Evolutionary conservation across 768 basidiomycete species (phyloP).

Genomic region (Cyclocybe aegerita): DNA sequence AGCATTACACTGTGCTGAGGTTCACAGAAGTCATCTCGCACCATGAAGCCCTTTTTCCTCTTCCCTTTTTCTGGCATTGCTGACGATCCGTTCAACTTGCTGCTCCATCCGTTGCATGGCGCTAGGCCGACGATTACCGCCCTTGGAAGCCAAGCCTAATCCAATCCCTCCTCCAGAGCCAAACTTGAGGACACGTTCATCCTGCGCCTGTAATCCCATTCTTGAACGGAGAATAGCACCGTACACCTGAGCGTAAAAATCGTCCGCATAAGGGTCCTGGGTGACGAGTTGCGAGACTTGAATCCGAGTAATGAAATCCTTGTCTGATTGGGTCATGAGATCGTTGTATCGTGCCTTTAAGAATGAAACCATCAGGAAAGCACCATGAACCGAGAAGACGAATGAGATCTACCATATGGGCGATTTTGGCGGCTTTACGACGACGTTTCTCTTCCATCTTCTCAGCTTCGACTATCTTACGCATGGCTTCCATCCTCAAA

Average conservation of each 20-base stretch:
- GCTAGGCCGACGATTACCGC: conserved; percentile 68
- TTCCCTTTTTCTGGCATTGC: conserved; percentile 82
- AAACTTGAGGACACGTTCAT: conserved; percentile 84
- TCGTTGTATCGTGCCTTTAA: conserved; percentile 88
- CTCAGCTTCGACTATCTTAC: conserved; percentile 90
- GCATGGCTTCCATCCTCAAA: conserved; percentile 75
- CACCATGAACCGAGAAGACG: neutral
- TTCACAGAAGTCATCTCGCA: conserved; percentile 18
- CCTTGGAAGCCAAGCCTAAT: conserved; percentile 72
- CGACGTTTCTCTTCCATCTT: conserved; percentile 83
- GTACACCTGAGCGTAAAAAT: conserved; percentile 98
- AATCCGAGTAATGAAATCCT: conserved; percentile 98
- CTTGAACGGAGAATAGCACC: conserved; percentile 81
- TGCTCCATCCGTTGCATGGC: conserved; percentile 93
- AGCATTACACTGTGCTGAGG: neutral
- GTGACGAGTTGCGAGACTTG: conserved; percentile 98
- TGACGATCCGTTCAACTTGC: conserved; percentile 96
- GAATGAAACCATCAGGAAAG: conserved; percentile 10
- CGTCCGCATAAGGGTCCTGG: conserved; percentile 95
- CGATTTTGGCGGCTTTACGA: conserved; percentile 81
- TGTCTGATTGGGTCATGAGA: conserved; percentile 96
- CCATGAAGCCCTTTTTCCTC: conserved; percentile 77
- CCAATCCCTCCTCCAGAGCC: conserved; percentile 83
- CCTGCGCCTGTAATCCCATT: conserved; percentile 67
- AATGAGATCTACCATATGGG: conserved; percentile 67